Base-by-base conservation (phyloP, 1,139 yeast genomes). In the Lodderomyces theae region DNA sequence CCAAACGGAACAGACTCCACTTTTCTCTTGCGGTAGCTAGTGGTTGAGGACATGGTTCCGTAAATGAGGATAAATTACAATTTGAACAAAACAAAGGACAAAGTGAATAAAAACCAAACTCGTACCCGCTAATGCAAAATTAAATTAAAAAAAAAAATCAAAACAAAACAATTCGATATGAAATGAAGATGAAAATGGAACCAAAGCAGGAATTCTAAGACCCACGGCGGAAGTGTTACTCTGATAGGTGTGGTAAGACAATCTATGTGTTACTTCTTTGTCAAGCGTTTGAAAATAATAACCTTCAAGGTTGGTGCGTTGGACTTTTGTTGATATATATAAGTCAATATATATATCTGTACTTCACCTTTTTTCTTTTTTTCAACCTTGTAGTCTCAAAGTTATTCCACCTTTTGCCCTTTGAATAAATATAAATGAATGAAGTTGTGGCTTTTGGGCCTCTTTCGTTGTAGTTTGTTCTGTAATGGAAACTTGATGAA, bases 1-100 rank as follows among this genome's bases (percentile, higher is more conserved):
- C 47, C 54, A 50, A 68, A 68, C 3, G 72, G 64, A 23, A 56
- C 52, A 29, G 51, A 44, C 32, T 63, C 60, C 41, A 65, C 49
- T 21, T 49, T 46, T 49, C 72, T 53, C 42, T 60, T 60, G 19
- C 65, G 63, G 45, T 55, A 63, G 37, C 31, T 38, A 25, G 31
- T 32, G 11, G 37, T 23, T 25, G 46, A 39, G 37, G 48, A 45
- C 48, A 44, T 41, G 13, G 28, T 28, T 28, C 23, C 24, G 23
- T 34, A 33, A 35, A 31, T 37, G 21, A 17, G 12, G 35, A 43
- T 15, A 36, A 22, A 13, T 42, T 36, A 31, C 31, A 25, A 35
- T 39, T 18, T 28, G 39, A 26, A 31, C 24, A 38, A 33, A 32
- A 30, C 24, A 17, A 23, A 31, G 24, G 23, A 29, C 24, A 19